These are phyloP conservation scores for sweet orange (Citrus sinensis) DNA, from an alignment of 345 rosid species.

Conservation along the genomic window DVS_A1.0 CM039168.1:22286501-22287000, in stretches of 20 bases:
- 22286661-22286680: no score
- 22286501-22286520: neutral
- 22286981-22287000: conserved; percentile 75
- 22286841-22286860: neutral
- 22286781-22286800: neutral
- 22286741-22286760: neutral
- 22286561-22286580: neutral
- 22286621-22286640: neutral
- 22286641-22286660: no score
- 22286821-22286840: neutral
- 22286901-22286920: conserved; percentile 74
- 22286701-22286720: neutral
- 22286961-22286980: conserved; percentile 66
- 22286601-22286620: neutral
- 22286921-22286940: conserved; percentile 83
- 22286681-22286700: neutral
- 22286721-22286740: neutral
- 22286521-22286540: neutral
- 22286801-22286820: neutral
- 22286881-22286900: conserved; percentile 45
- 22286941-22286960: conserved; percentile 93
- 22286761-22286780: neutral
- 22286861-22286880: conserved; percentile 9
- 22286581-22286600: neutral
- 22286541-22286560: neutral